Evolutionary conservation across 202 grass and related monocot genomes (phyloP), one percentile per base, ranked within the genome.

Genomic region (Zizania palustris): DNA sequence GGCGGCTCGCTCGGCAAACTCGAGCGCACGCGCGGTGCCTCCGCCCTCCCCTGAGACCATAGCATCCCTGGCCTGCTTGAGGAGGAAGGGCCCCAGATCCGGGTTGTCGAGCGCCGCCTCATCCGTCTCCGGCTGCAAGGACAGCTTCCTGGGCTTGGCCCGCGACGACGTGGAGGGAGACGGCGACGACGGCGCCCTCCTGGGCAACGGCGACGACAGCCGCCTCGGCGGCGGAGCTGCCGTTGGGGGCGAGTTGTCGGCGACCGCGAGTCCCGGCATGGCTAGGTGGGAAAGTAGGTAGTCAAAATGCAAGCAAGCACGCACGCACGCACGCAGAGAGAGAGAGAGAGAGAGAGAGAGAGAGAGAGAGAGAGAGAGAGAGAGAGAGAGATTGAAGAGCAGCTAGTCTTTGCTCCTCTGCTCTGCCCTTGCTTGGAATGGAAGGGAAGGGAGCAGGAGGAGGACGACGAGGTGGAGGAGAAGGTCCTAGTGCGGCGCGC

Each of bases 81-180:
- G 89, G 22, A 98, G 87, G 80, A 98, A 98, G 3, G 96, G 96
- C 1, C 96, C 96, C 74, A 99, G 96, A 99, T 99, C 96, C 87
- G 96, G 96, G 77, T 99, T 99, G 74, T 99, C 96, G 19, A 99
- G 87, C 50, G 91, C 88, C 12, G 83, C 77, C 73, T 95, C 96
- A 62, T 91, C 86, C n/a, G 77, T 60, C 50, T 83, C 89, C 15
- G 70, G 57, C 20, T 22, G 8, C 37, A 66, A 43, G 20, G 49
- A n/a, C 8, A 78, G 45, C 71, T 85, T 80, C 41, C 82, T 55
- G 0, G 87, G 74, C 74, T 82, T 87, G 48, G 78, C 87, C 22
- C 88, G 77, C 33, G 83, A 86, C 4, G 86, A 67, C n/a, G 86
- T 41, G 6, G 91, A 97, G 0, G 88, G 85, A 3, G 94, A 90